Evolutionary conservation across 129 eudicot genomes (phyloP).

Genomic region (Artemisia argyi): DNA sequence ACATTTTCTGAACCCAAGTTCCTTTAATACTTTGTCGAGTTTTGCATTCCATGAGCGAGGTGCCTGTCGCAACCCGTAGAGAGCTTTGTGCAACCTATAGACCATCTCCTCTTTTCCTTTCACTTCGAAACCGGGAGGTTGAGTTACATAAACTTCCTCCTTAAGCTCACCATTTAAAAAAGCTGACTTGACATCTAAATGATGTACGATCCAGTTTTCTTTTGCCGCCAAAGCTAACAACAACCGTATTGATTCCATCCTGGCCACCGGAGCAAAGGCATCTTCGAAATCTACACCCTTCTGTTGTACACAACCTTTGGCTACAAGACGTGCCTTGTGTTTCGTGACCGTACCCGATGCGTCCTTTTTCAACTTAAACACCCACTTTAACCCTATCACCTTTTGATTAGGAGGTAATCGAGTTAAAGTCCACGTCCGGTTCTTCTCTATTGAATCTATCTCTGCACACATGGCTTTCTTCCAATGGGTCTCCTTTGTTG

Average conservation of each 20-base stretch:
- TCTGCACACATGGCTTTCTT: not conserved
- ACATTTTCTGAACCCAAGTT: not conserved
- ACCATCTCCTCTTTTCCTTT: too few species aligned
- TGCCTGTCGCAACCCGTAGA: not conserved
- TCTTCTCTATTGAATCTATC: not conserved
- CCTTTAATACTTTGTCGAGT: not conserved
- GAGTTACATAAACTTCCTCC: too few species aligned
- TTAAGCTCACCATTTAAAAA: too few species aligned
- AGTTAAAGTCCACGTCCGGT: not conserved
- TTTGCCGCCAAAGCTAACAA: too few species aligned
- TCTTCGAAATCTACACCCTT: not conserved
- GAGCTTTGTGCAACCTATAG: not conserved
- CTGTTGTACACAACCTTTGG: not conserved
- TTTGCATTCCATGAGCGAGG: conserved; percentile 1
- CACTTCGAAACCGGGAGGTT: too few species aligned
- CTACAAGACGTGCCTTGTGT: not conserved
- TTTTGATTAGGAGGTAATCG: not conserved
- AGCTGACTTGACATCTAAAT: too few species aligned
- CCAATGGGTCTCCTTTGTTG: not conserved
- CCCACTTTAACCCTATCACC: conserved; percentile 3
- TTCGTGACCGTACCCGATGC: not conserved
- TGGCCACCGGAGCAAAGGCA: not conserved
- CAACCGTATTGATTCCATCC: too few species aligned
- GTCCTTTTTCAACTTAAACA: not conserved
- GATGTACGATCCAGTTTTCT: too few species aligned